Percentiles rank a stretch among this genome's conserved stretches.
These are phyloP conservation scores for Aspergillus heteromorphus DNA, from an alignment of 495 filamentous ascomycete genomes.

Conservation along the genomic window DNA sequence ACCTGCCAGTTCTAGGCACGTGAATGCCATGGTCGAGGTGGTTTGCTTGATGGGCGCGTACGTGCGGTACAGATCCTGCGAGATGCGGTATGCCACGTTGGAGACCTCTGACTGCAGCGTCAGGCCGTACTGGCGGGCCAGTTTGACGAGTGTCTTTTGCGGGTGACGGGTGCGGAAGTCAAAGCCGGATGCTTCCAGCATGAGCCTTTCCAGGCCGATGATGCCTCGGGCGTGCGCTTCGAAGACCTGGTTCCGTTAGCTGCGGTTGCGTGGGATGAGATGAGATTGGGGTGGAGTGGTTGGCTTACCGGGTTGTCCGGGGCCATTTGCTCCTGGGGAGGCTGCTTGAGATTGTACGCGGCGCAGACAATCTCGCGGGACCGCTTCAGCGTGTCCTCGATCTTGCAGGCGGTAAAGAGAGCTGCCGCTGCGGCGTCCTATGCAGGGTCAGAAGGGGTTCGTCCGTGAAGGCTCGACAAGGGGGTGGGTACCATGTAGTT, in stretches of 20 bases:
- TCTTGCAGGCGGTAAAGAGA: constrained; percentile 90
- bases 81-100: constrained; percentile 68
- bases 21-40: constrained; percentile 70
- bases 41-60: constrained; percentile 87
- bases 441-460: neutral
- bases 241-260: constrained; percentile 53
- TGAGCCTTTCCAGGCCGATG: constrained; percentile 83
- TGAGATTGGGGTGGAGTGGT: too few relatives aligned
- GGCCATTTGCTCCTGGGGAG: constrained; percentile 66
- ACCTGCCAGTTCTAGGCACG: constrained; percentile 74
- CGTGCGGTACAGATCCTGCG: constrained; percentile 85
- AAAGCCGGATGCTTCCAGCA: constrained; percentile 89
- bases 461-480: neutral
- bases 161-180: constrained; percentile 92
- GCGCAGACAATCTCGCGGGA: constrained; percentile 88
- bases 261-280: neutral
- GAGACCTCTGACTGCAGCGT: constrained; percentile 50
- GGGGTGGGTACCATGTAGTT: constrained; percentile 39
- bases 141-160: constrained; percentile 74
- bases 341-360: constrained; percentile 73
- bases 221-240: constrained; percentile 69
- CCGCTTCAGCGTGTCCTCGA: constrained; percentile 96
- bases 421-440: constrained; percentile 82
- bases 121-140: constrained; percentile 50
- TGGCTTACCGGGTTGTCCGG: constrained; percentile 69